These are phyloP conservation scores for Curvularia sp. DNA, from an alignment of 2,329 filamentous ascomycete genomes.

Conservation along the genomic window DNA sequence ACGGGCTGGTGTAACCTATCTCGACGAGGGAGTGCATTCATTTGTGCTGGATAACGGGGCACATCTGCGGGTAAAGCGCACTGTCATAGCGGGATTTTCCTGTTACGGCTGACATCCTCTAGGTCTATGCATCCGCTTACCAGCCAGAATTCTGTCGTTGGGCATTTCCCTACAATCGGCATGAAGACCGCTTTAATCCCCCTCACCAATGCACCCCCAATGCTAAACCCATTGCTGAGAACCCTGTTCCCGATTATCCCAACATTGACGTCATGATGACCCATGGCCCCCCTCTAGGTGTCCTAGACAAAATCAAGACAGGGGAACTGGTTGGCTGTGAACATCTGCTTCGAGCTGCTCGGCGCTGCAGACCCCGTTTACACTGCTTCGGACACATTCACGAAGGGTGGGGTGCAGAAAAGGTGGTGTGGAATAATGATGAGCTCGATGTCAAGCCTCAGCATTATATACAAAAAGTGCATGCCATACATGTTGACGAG, in stretches of 20 bases:
- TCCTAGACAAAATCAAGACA: slow-evolving; percentile 55
- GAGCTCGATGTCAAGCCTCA: slow-evolving; percentile 27
- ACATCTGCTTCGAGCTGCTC: slow-evolving; percentile 60
- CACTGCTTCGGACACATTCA: slow-evolving; percentile 71
- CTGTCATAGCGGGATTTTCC: too few species aligned
- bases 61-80: slow-evolving; percentile 49
- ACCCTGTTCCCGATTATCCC: slow-evolving; percentile 55
- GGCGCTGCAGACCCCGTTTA: slow-evolving; percentile 59
- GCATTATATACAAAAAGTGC: slow-evolving; percentile 26
- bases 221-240: slow-evolving; percentile 39
- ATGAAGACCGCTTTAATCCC: slow-evolving; percentile 62
- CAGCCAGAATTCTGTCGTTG: slow-evolving; percentile 63
- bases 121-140: slow-evolving; percentile 62
- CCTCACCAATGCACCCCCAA: slow-evolving; percentile 35
- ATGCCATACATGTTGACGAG: slow-evolving; percentile 28
- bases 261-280: slow-evolving; percentile 65
- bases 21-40: slow-evolving; percentile 61
- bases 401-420: slow-evolving; percentile 54
- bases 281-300: slow-evolving; percentile 63
- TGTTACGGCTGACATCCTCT: slow-evolving; percentile 5
- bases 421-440: slow-evolving; percentile 48
- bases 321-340: slow-evolving; percentile 60
- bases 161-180: slow-evolving; percentile 62
- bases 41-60: slow-evolving; percentile 60
- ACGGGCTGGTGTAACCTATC: slow-evolving; percentile 58